Evolutionary conservation across 306 rosid species (phyloP), one percentile per base, ranked within the genome.

Genomic region (Prosopis cineraria): DNA sequence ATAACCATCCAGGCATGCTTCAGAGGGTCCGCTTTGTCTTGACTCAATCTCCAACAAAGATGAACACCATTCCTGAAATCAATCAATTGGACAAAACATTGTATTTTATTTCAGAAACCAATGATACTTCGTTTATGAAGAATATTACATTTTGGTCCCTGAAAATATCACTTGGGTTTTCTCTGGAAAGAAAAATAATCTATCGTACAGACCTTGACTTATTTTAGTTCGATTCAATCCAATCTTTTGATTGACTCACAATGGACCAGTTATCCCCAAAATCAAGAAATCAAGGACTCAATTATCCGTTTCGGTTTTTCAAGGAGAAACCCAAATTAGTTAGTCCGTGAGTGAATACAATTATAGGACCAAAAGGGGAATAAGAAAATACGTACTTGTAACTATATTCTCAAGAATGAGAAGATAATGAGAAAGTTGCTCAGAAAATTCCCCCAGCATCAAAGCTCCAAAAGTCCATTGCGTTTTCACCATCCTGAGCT

Each of bases 391-490:
- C 90, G 74, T 86, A 83, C 91, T 72, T 89, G 88, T 73, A 84
- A 87, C 84, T 85, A 87, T 93, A 89, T 93, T 93, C 89, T 89
- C 89, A 89, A 79, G 79, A 68, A 73, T 78, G 69, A 72, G 84
- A 70, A 70, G 52, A 72, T 78, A 44, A 77, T 62, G 68, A 72
- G 59, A 63, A 70, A 44, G 73, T 78, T 29, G 77, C 88, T 87
- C 40, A 91, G 85, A 85, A 85, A 43, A 8, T 84, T 76, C 87
- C 91, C 8, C 87, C 92, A 20, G 58, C 67, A 55, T 88, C 91
- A 58, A 91, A 91, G 87, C 84, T 81, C 98, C 94, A 93, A 74
- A 91, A 79, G 70, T 89, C 78, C 85, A 88, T 73, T 19, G 86
- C 20, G 80, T 84, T 89, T 56, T 86, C 89, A 48, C 80, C 88